phyloP scores from a whole-genome alignment of 225 moss, liverwort and hornwort species.

The Marchantia paleacea region DNA sequence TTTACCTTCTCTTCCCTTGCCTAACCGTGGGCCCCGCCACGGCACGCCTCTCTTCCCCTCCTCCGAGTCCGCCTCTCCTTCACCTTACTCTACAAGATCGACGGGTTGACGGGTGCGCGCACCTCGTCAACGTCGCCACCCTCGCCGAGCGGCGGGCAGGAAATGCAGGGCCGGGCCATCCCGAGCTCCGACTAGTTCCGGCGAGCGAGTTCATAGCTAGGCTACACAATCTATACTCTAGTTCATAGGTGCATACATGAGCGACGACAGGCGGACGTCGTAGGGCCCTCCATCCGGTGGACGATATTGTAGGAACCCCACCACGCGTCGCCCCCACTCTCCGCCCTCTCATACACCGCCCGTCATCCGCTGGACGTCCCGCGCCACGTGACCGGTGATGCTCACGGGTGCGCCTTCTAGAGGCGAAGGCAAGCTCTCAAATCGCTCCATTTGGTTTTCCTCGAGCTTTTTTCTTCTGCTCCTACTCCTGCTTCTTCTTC shows the following conservation, averaged over 20 bases:
- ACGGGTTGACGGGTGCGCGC: background rate
- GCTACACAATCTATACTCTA: too few relatives aligned
- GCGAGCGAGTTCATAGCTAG: too few relatives aligned
- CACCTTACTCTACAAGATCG: background rate
- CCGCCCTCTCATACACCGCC: background rate
- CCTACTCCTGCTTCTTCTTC: too few relatives aligned
- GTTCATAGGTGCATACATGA: too few relatives aligned
- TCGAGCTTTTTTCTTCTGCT: too few relatives aligned
- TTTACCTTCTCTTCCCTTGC: background rate
- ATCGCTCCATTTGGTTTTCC: too few relatives aligned
- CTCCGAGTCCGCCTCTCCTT: background rate
- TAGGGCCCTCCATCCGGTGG: too few relatives aligned
- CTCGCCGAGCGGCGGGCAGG: background rate
- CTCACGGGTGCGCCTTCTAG: too few relatives aligned
- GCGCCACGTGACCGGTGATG: constrained; percentile 17
- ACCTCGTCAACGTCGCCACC: background rate
- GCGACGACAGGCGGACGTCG: too few relatives aligned
- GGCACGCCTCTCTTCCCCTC: background rate
- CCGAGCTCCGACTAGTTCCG: too few relatives aligned
- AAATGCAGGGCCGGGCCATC: background rate
- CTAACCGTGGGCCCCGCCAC: too few relatives aligned
- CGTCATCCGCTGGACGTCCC: background rate
- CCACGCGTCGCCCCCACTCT: background rate
- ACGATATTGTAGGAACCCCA: background rate
- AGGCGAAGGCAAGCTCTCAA: too few relatives aligned